Percentiles rank a stretch among this genome's conserved stretches.
These are phyloP conservation scores for Trichoderma guizhouense DNA, from an alignment of 2,329 filamentous ascomycete genomes.

Conservation along the genomic window DNA sequence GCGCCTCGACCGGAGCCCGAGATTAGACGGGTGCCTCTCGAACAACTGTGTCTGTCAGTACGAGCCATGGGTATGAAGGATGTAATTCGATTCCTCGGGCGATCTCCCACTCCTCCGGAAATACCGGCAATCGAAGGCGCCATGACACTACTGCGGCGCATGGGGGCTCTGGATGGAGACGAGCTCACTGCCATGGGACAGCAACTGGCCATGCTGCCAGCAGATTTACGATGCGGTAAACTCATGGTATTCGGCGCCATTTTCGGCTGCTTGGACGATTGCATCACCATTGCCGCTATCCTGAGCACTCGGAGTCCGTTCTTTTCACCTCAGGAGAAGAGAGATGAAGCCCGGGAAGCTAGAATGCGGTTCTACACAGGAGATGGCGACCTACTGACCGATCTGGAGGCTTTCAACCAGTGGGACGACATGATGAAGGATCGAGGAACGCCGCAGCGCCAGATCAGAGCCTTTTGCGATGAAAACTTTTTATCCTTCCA, in stretches of 20 bases:
- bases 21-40: conserved; percentile 85
- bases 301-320: conserved; percentile 89
- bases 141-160: conserved; percentile 71
- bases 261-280: conserved; percentile 87
- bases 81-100: conserved; percentile 74
- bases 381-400: conserved; percentile 85
- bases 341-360: conserved; percentile 77
- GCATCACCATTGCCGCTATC: conserved; percentile 84
- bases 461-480: conserved; percentile 74
- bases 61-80: conserved; percentile 90
- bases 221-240: conserved; percentile 89
- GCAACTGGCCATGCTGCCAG: conserved; percentile 92
- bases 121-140: conserved; percentile 82
- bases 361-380: conserved; percentile 69
- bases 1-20: conserved; percentile 85
- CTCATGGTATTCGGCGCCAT: conserved; percentile 93
- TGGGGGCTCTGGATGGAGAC: conserved; percentile 84
- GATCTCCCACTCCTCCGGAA: conserved; percentile 86
- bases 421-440: conserved; percentile 69
- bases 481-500: conserved; percentile 81
- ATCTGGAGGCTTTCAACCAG: conserved; percentile 76
- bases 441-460: conserved; percentile 53
- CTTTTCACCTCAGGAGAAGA: conserved; percentile 74
- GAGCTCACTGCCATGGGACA: conserved; percentile 86
- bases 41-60: conserved; percentile 91